Base-by-base conservation (phyloP, 345 rosid genomes). In the Adansonia digitata region DNA sequence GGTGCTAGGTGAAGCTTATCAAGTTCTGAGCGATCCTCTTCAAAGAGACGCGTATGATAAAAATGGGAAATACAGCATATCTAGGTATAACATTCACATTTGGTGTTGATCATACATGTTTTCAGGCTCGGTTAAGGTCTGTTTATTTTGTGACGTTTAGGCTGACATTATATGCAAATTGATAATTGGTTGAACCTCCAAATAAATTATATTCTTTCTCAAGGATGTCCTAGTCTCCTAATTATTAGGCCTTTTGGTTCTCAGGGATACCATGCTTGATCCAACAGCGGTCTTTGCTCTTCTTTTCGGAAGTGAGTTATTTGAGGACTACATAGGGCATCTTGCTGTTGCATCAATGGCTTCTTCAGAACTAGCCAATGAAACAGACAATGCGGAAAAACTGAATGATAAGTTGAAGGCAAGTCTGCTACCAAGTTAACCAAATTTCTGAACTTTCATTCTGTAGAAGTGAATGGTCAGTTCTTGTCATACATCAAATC, bases 251-350 rank as follows among this genome's bases (percentile, higher is more conserved):
- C 55, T 24, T 74, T 59, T 24, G 20, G 52, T 57, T 88, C 26
- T 43, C 86, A 92, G 98, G 78, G 97, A 92, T 61, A 78, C 88
- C 64, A 91, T 95, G 84, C 86, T 95, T 74, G 98, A 94, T 56
- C 93, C 98, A 1, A 90, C 88, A 2, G 90, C 98, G 39, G 90
- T 91, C 29, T 95, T 92, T 79, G 91, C 98, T 56, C 91, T 95
- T 81, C 94, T 95, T 35, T 95, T 95, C 69, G 98, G 99, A 78
- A 95, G 98, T 75, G 98, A 94, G 73, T 82, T 90, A 61, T 94
- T 94, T 65, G 97, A 94, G 87, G 94, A 94, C 71, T 94, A 94
- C 84, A 76, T 94, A 39, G 98, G 98, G 46, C 97, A 94, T 79
- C 82, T 91, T 53, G 92, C 98, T 71, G 90, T 88, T 70, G 93